Conservation (phyloP, 179 eudicot species). For the Spergularia azorica region DNA sequence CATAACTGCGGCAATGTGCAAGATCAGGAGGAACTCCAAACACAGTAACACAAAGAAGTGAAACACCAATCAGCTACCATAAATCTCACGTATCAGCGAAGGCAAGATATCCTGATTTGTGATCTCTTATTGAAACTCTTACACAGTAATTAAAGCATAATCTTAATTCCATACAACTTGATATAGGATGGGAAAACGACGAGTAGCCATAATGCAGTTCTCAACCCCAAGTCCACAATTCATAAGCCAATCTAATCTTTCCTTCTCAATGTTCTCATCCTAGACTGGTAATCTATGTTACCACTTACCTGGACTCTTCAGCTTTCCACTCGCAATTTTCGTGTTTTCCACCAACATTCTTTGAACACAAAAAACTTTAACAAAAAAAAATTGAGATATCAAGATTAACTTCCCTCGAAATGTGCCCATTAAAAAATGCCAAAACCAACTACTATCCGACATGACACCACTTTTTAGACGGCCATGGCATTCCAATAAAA, state of each 20-base stretch:
- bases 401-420: no score
- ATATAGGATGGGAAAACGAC: neutral
- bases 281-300: no score
- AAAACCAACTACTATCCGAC: no score
- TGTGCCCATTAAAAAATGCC: no score
- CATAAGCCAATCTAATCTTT: neutral
- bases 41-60: neutral
- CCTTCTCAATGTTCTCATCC: neutral
- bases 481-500: no score
- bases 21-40: neutral
- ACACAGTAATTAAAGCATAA: neutral
- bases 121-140: neutral
- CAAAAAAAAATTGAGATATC: no score
- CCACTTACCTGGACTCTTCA: neutral
- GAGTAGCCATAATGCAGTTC: neutral
- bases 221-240: neutral
- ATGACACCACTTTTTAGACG: no score
- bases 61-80: neutral
- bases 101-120: neutral
- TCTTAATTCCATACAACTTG: no score
- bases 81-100: neutral
- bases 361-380: no score
- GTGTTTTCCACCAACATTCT: no score
- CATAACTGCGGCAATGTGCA: neutral
- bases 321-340: no score